phyloP scores from a whole-genome alignment of 2,329 filamentous ascomycete genomes.

The Stachybotrys chlorohalonatus region DNA sequence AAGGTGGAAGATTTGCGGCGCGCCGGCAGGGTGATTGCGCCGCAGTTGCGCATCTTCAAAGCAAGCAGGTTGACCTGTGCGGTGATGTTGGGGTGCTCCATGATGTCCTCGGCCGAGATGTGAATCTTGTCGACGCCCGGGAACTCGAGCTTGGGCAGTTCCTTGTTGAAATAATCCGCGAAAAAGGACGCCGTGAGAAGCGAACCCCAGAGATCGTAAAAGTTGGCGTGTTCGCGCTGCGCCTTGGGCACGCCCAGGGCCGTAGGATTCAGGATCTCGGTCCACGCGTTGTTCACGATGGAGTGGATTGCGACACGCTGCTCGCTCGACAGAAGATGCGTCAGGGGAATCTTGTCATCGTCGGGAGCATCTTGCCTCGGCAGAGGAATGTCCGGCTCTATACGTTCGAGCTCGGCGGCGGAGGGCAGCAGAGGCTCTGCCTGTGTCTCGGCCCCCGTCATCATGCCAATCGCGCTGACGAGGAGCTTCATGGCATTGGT shows the following conservation, averaged over 20 bases:
- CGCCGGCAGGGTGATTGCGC: slow-evolving; percentile 5
- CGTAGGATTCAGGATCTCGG: slow-evolving; percentile 30
- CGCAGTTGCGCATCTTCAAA: slow-evolving; percentile 13
- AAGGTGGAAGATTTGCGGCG: slow-evolving; percentile 6
- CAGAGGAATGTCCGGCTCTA: slow-evolving; percentile 33
- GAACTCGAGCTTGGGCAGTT: slow-evolving; percentile 26
- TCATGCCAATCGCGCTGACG: slow-evolving; percentile 32
- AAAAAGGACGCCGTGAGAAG: slow-evolving; percentile 39
- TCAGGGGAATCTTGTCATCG: slow-evolving; percentile 6
- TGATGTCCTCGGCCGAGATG: slow-evolving; percentile 37
- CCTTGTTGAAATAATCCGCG: slow-evolving; percentile 32
- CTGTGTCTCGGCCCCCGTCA: slow-evolving; percentile 35
- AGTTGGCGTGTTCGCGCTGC: slow-evolving; percentile 34
- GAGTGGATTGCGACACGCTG: slow-evolving; percentile 31
- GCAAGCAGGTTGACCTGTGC: slow-evolving; percentile 36
- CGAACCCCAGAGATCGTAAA: slow-evolving; percentile 42
- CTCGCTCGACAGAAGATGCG: slow-evolving; percentile 24
- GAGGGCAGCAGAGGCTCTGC: slow-evolving; percentile 36
- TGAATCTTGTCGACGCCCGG: slow-evolving; percentile 26
- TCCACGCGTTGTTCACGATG: slow-evolving; percentile 35
- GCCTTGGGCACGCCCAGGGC: slow-evolving; percentile 28
- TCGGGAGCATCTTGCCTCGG: slow-evolving; percentile 7
- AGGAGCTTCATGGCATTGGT: slow-evolving; percentile 36
- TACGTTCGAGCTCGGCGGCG: slow-evolving; percentile 25
- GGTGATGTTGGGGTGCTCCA: slow-evolving; percentile 40